Evolutionary conservation across 2,329 filamentous ascomycete species (phyloP).

Genomic region (Lasiodiplodia sp.): DNA sequence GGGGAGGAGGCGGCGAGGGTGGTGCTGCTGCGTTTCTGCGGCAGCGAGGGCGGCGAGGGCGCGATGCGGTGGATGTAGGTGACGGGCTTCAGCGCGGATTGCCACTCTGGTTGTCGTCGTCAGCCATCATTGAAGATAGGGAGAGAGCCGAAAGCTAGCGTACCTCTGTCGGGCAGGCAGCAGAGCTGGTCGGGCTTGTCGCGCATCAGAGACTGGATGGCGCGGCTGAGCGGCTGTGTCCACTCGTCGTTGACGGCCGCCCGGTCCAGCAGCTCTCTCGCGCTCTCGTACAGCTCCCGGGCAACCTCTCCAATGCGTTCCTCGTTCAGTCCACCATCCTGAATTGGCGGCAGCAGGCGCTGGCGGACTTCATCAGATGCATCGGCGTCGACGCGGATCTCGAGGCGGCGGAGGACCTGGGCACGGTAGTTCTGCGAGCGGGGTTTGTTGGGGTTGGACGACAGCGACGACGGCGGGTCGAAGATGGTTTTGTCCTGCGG

Average conservation of each 20-base stretch:
- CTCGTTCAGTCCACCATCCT: not conserved
- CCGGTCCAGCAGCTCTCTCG: not conserved
- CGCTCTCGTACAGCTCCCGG: not conserved
- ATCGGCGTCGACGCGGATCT: not conserved
- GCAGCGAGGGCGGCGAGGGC: not conserved
- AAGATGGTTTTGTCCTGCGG: not conserved
- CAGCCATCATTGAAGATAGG: too few species aligned
- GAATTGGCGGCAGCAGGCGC: not conserved
- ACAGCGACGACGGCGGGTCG: not conserved
- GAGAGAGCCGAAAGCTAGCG: not conserved
- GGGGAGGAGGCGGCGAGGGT: not conserved
- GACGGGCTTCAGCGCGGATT: not conserved
- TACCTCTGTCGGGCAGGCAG: conserved; percentile 8
- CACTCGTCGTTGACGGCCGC: not conserved
- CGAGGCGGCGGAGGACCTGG: not conserved
- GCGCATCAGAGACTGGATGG: not conserved
- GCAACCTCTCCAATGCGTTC: not conserved
- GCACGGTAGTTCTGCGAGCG: not conserved
- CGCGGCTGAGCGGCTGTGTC: not conserved
- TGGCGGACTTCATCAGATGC: not conserved
- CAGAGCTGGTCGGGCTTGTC: not conserved
- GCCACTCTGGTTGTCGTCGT: not conserved
- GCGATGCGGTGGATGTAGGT: not conserved
- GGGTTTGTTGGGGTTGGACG: not conserved
- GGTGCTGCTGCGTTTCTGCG: not conserved